phyloP scores from a whole-genome alignment of 2,329 filamentous ascomycete species.

The Seiridium unicorne region DNA sequence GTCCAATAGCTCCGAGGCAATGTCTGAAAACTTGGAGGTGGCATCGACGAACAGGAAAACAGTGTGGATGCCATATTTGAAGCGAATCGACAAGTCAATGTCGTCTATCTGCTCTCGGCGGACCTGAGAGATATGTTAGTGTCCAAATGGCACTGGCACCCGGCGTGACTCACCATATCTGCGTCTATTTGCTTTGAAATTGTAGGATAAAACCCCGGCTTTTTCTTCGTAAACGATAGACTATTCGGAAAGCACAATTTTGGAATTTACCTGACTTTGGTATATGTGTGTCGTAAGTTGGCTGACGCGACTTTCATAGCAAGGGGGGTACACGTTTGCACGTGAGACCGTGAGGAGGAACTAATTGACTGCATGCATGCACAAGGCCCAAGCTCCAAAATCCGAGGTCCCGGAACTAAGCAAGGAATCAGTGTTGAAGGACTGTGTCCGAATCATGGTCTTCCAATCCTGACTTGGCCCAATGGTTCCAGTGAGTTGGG shows the following conservation, averaged over 20 bases:
- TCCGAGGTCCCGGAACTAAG: background rate
- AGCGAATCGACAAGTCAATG: slow-evolving; percentile 55
- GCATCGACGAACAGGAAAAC: slow-evolving; percentile 66
- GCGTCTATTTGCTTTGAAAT: background rate
- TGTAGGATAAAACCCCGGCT: too few relatives aligned
- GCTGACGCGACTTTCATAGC: background rate
- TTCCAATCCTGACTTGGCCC: too few relatives aligned
- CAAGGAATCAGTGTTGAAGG: too few relatives aligned
- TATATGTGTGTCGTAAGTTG: background rate
- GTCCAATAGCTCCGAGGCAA: slow-evolving; percentile 58
- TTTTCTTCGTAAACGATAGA: background rate
- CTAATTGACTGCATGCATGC: background rate
- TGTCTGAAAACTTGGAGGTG: slow-evolving; percentile 51
- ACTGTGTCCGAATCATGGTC: too few relatives aligned
- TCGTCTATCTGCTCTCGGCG: slow-evolving; percentile 16
- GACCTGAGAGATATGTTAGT: slow-evolving; percentile 1
- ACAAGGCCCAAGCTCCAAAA: background rate
- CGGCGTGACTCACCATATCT: background rate
- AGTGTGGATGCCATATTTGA: slow-evolving; percentile 72
- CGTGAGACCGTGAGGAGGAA: slow-evolving; percentile 7
- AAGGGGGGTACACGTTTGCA: slow-evolving; percentile 5
- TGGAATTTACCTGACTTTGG: too few relatives aligned
- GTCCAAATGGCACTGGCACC: background rate
- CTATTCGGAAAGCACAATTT: too few relatives aligned
- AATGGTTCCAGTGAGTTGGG: too few relatives aligned